Conservation (phyloP, 495 filamentous ascomycete species). For the Penicillium ucsense region DNA sequence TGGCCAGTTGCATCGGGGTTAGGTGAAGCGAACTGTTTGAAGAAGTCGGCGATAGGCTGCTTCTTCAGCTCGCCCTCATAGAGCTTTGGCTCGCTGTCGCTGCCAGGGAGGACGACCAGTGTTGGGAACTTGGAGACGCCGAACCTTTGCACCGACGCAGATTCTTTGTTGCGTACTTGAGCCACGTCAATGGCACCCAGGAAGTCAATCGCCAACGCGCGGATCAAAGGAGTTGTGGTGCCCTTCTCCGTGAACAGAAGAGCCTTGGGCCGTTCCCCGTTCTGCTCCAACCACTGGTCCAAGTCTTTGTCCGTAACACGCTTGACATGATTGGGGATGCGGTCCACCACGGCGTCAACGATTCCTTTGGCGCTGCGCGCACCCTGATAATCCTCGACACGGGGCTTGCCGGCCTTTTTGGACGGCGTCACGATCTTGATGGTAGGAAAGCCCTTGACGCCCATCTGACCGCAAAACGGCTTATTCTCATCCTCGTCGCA, state of each 20-base stretch:
- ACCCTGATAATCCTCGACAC: conserved; percentile 89
- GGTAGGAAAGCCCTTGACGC: conserved; percentile 91
- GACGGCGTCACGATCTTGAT: conserved; percentile 86
- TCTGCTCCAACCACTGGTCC: conserved; percentile 62
- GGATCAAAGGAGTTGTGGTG: conserved; percentile 69
- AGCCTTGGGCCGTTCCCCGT: conserved; percentile 70
- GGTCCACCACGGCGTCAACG: conserved; percentile 71
- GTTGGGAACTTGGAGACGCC: conserved; percentile 70
- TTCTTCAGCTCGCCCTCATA: conserved; percentile 87
- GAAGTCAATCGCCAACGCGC: conserved; percentile 84
- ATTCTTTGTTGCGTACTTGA: conserved; percentile 79
- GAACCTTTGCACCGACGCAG: conserved; percentile 59
- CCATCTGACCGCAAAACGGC: conserved; percentile 74
- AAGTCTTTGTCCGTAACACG: conserved; percentile 69
- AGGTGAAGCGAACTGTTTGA: conserved; percentile 64
- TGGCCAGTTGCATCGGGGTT: conserved; percentile 48
- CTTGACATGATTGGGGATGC: conserved; percentile 88
- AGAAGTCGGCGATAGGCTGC: conserved; percentile 68
- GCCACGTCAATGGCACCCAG: conserved; percentile 71
- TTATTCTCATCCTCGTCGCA: conserved; percentile 96
- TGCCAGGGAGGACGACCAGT: conserved; percentile 70
- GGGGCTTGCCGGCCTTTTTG: conserved; percentile 72
- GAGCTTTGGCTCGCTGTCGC: conserved; percentile 53
- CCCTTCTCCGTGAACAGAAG: conserved; percentile 95
- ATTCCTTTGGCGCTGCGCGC: conserved; percentile 73